These are phyloP conservation scores for Silene conica DNA, from an alignment of 148 eudicot genomes.

Conservation along the genomic window DNA sequence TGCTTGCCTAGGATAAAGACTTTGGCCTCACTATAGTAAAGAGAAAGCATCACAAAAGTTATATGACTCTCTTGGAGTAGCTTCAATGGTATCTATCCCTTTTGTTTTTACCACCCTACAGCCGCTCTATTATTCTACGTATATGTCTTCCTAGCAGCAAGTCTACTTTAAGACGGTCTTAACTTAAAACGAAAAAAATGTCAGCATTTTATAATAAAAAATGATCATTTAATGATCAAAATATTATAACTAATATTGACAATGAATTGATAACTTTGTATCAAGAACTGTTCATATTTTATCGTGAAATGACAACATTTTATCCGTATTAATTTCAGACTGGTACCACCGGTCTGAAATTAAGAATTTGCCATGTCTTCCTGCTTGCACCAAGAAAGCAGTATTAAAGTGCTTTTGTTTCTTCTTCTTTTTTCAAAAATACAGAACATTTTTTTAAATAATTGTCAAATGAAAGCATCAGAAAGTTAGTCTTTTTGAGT, in stretches of 20 bases:
- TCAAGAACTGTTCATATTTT: too few species aligned
- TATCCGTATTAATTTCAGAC: too few species aligned
- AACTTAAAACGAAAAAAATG: too few species aligned
- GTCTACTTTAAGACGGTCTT: too few species aligned
- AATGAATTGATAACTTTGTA: too few species aligned
- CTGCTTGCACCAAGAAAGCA: conserved; percentile 15
- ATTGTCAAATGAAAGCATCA: conserved; percentile 27
- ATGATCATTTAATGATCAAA: too few species aligned
- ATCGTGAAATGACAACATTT: too few species aligned
- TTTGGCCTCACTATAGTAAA: conserved; percentile 31
- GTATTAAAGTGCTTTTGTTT: background rate
- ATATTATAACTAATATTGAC: too few species aligned
- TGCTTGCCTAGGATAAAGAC: conserved; percentile 34
- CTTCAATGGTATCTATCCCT: conserved; percentile 35
- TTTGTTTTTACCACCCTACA: background rate
- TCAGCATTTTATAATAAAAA: too few species aligned
- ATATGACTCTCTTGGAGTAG: conserved; percentile 29
- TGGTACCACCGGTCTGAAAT: too few species aligned
- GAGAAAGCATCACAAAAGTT: conserved; percentile 37
- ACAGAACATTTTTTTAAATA: background rate
- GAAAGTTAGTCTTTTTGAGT: conserved; percentile 18
- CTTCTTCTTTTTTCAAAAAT: background rate
- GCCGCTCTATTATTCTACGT: conserved; percentile 4
- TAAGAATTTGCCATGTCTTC: background rate
- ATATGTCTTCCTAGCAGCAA: background rate